These are phyloP conservation scores for Wallacemonas rigidus DNA, from an alignment of 208 protist genomes.

Conservation along the genomic window DNA sequence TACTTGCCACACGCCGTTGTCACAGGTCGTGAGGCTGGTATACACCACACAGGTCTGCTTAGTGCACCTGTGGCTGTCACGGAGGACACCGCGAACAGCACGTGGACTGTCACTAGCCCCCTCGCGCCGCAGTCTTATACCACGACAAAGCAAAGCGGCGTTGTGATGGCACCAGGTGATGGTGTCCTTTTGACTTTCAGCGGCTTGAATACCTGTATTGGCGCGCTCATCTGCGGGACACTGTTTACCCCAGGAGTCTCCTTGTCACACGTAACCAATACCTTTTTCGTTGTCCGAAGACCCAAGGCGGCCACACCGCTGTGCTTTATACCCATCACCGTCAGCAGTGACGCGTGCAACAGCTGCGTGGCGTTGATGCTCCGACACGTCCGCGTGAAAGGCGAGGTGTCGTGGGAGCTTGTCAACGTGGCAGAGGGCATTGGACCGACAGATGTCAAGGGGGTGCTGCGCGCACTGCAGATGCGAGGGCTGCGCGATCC, in stretches of 20 bases:
- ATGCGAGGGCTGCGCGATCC: constrained; percentile 60
- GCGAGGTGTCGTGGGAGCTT: constrained; percentile 66
- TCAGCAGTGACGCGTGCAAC: constrained; percentile 28
- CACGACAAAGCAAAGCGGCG: constrained; percentile 13
- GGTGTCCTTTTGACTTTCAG: constrained; percentile 61
- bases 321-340: constrained; percentile 55
- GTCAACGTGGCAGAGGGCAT: constrained; percentile 67
- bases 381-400: constrained; percentile 47
- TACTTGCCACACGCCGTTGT: constrained; percentile 66
- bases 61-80: not conserved
- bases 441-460: constrained; percentile 50
- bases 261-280: constrained; percentile 37
- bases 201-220: constrained; percentile 44
- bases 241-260: constrained; percentile 51
- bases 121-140: constrained; percentile 5
- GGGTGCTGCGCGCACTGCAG: constrained; percentile 54
- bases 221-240: constrained; percentile 57
- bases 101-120: constrained; percentile 1
- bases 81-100: not conserved
- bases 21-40: constrained; percentile 33
- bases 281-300: constrained; percentile 66
- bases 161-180: constrained; percentile 63
- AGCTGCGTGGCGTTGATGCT: constrained; percentile 74
- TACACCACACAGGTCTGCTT: constrained; percentile 1
- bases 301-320: constrained; percentile 40